Conservation (phyloP, 768 basidiomycete species). For the Chlorophyllum brunneum region DNA sequence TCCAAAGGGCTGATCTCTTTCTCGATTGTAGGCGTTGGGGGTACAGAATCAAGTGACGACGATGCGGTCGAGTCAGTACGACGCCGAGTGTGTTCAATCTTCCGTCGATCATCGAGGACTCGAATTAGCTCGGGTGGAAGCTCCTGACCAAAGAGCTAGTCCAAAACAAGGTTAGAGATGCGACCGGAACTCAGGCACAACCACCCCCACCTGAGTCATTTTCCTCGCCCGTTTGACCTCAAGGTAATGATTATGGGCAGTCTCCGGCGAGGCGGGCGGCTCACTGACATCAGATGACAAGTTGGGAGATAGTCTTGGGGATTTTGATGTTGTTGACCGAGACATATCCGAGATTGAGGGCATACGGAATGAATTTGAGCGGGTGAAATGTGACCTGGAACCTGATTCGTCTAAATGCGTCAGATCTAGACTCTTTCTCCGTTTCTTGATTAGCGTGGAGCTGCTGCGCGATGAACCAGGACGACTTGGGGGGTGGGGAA, state of each 20-base stretch:
- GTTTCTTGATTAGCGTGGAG: constrained; percentile 5
- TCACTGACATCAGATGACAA: constrained; percentile 1
- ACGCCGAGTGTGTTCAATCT: not conserved
- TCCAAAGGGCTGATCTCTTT: not conserved
- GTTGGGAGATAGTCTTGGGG: not conserved
- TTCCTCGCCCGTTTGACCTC: constrained; percentile 46
- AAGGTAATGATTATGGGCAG: constrained; percentile 28
- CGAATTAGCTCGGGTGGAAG: constrained; percentile 40
- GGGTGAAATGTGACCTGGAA: not conserved
- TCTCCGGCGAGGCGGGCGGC: constrained; percentile 7
- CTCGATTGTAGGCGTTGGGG: not conserved
- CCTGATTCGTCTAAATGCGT: not conserved
- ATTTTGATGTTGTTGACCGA: constrained; percentile 2
- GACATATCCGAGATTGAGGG: not conserved
- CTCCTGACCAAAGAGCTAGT: constrained; percentile 47
- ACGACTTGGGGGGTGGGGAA: constrained; percentile 2
- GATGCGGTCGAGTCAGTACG: constrained; percentile 2
- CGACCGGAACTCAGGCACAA: not conserved
- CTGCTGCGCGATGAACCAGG: constrained; percentile 1
- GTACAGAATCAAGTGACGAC: not conserved
- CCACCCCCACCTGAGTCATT: constrained; percentile 40
- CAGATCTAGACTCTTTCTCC: constrained; percentile 15
- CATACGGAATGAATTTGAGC: constrained; percentile 2
- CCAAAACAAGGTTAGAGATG: not conserved
- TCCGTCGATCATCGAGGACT: constrained; percentile 7